A percentile compares a stretch with the other conserved stretches of the same genome.
Evolutionary conservation across 306 rosid genomes (phyloP).

Genomic region (Vigna unguiculata): DNA sequence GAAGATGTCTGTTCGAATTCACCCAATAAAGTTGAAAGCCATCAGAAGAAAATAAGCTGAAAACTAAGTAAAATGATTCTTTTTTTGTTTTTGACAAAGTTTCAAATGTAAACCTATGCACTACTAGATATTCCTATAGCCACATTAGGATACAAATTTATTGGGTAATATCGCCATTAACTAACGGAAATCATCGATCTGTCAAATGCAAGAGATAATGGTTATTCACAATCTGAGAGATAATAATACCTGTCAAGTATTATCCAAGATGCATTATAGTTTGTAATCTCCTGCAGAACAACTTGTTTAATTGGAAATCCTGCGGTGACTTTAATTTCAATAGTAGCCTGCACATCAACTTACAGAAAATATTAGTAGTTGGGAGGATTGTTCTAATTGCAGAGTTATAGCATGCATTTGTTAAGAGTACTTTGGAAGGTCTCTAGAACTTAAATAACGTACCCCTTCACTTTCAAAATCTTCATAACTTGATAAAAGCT

Average conservation of each 20-base stretch:
- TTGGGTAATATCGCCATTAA: not conserved
- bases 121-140: not conserved
- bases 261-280: conserved; percentile 69
- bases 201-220: conserved; percentile 16
- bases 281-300: conserved; percentile 66
- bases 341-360: conserved; percentile 58
- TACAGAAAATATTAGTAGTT: conserved; percentile 17
- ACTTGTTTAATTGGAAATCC: conserved; percentile 79
- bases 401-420: not conserved
- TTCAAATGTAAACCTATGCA: not conserved
- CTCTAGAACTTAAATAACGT: conserved; percentile 39
- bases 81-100: not conserved
- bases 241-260: conserved; percentile 73
- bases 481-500: conserved; percentile 61
- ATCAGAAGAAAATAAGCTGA: not conserved
- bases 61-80: not conserved
- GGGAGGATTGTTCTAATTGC: not conserved
- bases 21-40: conserved; percentile 29
- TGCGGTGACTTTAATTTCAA: conserved; percentile 77
- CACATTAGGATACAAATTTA: not conserved
- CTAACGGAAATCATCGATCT: not conserved
- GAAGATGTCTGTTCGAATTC: conserved; percentile 61
- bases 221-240: conserved; percentile 2
- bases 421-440: not conserved
- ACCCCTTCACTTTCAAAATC: conserved; percentile 66